Base-by-base conservation (phyloP, 176 grass and related monocot species). In the Pontederia crassipes region DNA sequence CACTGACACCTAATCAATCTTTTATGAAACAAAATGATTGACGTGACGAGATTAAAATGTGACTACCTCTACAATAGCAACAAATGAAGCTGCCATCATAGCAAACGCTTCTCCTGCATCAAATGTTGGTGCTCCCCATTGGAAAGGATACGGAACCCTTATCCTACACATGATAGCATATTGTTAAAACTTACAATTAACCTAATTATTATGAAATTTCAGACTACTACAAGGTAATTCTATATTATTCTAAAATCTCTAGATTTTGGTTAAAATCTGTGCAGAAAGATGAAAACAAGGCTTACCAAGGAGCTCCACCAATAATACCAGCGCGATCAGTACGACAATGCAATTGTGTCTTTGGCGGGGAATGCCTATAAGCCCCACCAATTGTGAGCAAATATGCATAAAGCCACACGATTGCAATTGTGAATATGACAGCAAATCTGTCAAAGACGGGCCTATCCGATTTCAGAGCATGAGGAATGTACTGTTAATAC, bases 331-430 rank as follows among this genome's bases (percentile, higher is more conserved):
- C 90, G 49, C 83, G 87, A 58, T 96, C 92, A 53, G 92, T 96
- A 45, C 92, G 83, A 57, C 92, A 96, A 77, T 96, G 92, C 27
- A 96, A 91, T 57, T 96, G 92, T 9, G 92, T 91, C 79, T 91
- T 96, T 51, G 87, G 87, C 57, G 92, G 63, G 2, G 79, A 70
- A 80, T 83, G 89, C 56, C 83, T 86, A 76, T 96, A 96, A 24
- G 87, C 92, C 58, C 92, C 92, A 66, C 87, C 92, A 66, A 96
- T 87, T 20, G 92, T 96, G n/a, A 96, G 81, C 54, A 96, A 78
- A 61, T 96, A 96, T 58, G 92, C 92, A 70, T 96, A 96, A 10
- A 96, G 76, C 92, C 92, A 96, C 75, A 96, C 87, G 54, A 96
- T 88, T 52, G 92, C 72, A 54, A 96, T 77, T 45, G 92, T 87